Evolutionary conservation across 2,329 filamentous ascomycete species (phyloP), one percentile per base, ranked within the genome.

Genomic region (Aspergillus fumigatus): DNA sequence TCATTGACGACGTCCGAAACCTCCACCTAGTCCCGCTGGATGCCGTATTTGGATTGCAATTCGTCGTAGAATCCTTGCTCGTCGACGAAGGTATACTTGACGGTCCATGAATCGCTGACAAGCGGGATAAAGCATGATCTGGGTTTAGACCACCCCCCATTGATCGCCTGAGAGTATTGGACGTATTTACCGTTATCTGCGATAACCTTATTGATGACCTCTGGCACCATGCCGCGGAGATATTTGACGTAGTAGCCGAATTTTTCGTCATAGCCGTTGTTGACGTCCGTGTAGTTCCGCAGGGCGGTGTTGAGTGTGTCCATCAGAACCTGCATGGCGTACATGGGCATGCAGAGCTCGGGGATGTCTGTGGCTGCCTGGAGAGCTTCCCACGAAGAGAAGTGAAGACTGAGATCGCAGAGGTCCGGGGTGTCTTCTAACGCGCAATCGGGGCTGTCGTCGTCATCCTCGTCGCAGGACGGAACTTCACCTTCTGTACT

Each of bases 251-350:
- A 59, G 26, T 52, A 48, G 1, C 47, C 56, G 21, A 56, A 59
- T 35, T 50, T 56, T 1, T 54, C 52, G 2, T 59, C 54, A 17
- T 59, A 59, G 26, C 53, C 54, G 27, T 54, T 59, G 23, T 56
- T 50, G 3, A 54, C 41, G 25, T 57, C 49, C 3, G 57, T 57
- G 21, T 57, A 57, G 49, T 59, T 57, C 6, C 7, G 47, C 19
- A 49, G 51, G 3, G 54, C 48, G 7, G 8, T 41, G 29, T 54
- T 40, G 11, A 56, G 32, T 26, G 48, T 54, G 19, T 32, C 45
- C 23, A 50, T 45, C 4, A 59, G 54, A 3, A 35, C 25, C 21
- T 25, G 27, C 1, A 51, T n/a, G n/a, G 53, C 38, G 47, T 45
- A 55, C 35, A 51, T 51, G n/a, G 32, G 48, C 29, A 32, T 32